These are phyloP conservation scores for Coprinopsis sp. DNA, from an alignment of 768 basidiomycete species.

Conservation along the genomic window DNA sequence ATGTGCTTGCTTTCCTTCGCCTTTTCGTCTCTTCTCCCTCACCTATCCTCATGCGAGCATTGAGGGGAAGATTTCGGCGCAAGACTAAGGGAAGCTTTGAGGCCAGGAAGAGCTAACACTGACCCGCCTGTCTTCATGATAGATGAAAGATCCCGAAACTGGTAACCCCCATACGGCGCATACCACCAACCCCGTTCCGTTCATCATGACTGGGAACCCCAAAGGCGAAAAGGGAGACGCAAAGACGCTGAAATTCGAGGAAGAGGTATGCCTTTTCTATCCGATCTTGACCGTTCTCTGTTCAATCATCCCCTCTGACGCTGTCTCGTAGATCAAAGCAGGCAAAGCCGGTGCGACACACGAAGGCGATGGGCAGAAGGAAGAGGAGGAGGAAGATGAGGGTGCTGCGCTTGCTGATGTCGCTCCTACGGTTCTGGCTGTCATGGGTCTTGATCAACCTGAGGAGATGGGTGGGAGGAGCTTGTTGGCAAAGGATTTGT, in stretches of 20 bases:
- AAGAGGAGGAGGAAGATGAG: slow-evolving; percentile 43
- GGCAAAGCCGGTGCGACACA: slow-evolving; percentile 35
- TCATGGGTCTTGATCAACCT: slow-evolving; percentile 42
- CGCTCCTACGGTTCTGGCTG: slow-evolving; percentile 80
- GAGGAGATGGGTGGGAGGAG: slow-evolving; percentile 3
- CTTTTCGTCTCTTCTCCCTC: too few species aligned
- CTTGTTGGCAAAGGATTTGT: slow-evolving; percentile 7
- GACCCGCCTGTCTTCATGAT: neutral
- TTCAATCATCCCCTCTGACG: neutral
- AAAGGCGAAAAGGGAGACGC: slow-evolving; percentile 1
- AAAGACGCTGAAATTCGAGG: slow-evolving; percentile 53
- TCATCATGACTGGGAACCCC: slow-evolving; percentile 74
- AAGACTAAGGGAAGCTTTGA: neutral
- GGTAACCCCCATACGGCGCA: slow-evolving; percentile 91
- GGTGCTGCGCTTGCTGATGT: slow-evolving; percentile 83
- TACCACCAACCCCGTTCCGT: slow-evolving; percentile 85
- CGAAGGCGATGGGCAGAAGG: slow-evolving; percentile 53
- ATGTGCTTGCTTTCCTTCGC: neutral
- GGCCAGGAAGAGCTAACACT: too few species aligned
- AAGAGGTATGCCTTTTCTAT: slow-evolving; percentile 31
- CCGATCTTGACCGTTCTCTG: neutral
- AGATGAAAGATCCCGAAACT: slow-evolving; percentile 76
- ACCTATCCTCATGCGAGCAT: too few species aligned
- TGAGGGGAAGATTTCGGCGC: neutral
- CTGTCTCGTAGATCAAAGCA: slow-evolving; percentile 29